These are phyloP conservation scores for Coemansia sp. DNA, from an alignment of 192 early-diverging fungal species.

Conservation along the genomic window DNA sequence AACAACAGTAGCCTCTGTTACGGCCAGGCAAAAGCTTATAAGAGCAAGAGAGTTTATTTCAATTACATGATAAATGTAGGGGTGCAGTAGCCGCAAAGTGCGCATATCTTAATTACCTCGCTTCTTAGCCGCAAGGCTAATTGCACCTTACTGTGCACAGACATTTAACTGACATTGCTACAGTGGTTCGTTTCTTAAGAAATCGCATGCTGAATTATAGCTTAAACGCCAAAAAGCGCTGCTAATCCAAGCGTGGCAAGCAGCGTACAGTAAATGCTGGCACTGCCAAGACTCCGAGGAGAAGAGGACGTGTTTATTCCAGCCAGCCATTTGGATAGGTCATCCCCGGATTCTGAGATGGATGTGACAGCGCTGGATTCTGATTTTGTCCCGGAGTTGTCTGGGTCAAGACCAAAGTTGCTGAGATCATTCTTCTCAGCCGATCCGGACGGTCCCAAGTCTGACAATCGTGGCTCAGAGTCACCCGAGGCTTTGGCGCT, in stretches of 20 bases:
- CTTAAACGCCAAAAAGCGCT: slow-evolving; percentile 4
- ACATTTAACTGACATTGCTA: slow-evolving; percentile 5
- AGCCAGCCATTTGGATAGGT: slow-evolving; percentile 46
- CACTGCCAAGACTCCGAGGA: neutral
- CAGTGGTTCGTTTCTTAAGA: neutral
- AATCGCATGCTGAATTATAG: slow-evolving; percentile 1
- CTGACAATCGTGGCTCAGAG: neutral
- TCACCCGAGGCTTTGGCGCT: neutral
- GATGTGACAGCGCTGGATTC: neutral
- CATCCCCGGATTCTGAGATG: slow-evolving; percentile 4
- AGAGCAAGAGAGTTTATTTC: neutral
- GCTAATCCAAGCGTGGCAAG: slow-evolving; percentile 13
- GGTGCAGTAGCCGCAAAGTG: neutral
- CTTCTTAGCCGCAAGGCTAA: neutral
- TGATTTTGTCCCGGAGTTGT: neutral
- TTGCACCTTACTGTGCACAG: neutral
- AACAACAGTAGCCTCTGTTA: neutral
- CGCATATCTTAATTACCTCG: neutral
- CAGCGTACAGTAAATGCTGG: neutral
- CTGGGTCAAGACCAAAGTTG: slow-evolving; percentile 37
- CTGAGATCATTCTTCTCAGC: slow-evolving; percentile 18
- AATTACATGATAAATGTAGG: neutral
- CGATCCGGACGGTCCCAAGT: slow-evolving; percentile 4
- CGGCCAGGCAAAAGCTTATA: neutral
- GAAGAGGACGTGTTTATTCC: slow-evolving; percentile 17